Percentiles rank a stretch among this genome's conserved stretches.
These are phyloP conservation scores for Pleoardoris graminearum DNA, from an alignment of 2,329 filamentous ascomycete genomes.

Conservation along the genomic window DNA sequence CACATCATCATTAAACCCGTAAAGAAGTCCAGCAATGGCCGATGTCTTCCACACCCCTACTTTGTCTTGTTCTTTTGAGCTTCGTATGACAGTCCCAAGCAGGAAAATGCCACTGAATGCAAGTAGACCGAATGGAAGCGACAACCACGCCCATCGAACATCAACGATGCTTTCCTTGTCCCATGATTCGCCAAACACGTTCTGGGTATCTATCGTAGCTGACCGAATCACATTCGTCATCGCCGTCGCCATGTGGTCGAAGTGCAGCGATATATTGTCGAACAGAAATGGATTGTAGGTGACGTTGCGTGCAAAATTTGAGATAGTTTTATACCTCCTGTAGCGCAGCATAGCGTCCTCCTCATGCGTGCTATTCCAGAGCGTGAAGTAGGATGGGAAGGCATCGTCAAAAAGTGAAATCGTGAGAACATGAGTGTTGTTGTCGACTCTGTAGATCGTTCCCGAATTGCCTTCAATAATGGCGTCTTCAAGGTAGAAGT, in stretches of 20 bases:
- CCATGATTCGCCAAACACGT: conserved; percentile 12
- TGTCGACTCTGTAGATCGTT: conserved; percentile 5
- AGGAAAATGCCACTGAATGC: conserved; percentile 22
- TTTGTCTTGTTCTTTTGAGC: conserved; percentile 10
- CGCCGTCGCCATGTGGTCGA: background rate
- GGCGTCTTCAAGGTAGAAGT: conserved; percentile 1
- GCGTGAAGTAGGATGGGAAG: conserved; percentile 7
- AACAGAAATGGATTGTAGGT: conserved; percentile 3
- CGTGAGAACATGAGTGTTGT: conserved; percentile 4
- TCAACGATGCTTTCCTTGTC: conserved; percentile 21
- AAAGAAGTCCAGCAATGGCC: conserved; percentile 16
- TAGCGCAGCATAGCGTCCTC: conserved; percentile 3
- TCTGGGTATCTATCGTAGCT: background rate
- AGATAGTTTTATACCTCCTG: background rate
- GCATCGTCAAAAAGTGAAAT: conserved; percentile 11
- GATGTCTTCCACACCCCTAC: conserved; percentile 29
- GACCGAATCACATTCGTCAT: conserved; percentile 11
- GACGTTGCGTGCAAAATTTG: background rate
- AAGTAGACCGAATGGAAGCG: conserved; percentile 22
- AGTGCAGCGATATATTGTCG: conserved; percentile 8
- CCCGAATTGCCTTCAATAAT: background rate
- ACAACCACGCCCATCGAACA: conserved; percentile 30
- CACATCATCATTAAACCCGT: conserved; percentile 16
- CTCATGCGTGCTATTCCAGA: background rate
- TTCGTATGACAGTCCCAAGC: conserved; percentile 23